phyloP scores from a whole-genome alignment of 495 filamentous ascomycete species.

The Neurospora sp. region DNA sequence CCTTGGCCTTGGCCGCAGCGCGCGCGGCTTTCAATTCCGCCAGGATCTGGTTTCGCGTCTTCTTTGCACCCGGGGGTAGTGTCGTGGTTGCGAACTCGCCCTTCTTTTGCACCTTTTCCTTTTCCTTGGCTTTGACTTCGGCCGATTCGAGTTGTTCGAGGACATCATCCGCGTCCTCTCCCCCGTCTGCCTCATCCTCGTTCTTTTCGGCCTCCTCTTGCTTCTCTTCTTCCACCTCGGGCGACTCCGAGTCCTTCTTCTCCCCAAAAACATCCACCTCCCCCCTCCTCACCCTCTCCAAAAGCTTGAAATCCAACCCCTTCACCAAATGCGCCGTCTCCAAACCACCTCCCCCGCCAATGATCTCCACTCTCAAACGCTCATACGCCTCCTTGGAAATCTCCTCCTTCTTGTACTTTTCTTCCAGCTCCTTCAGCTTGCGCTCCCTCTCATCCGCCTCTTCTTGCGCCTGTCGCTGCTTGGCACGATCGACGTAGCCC shows the following conservation, averaged over 20 bases:
- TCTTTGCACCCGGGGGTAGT: slow-evolving; percentile 51
- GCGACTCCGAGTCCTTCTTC: slow-evolving; percentile 6
- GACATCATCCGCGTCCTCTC: slow-evolving; percentile 70
- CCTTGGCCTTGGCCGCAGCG: slow-evolving; percentile 47
- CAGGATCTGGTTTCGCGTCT: slow-evolving; percentile 74
- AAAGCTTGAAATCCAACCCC: slow-evolving; percentile 74
- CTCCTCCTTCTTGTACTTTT: slow-evolving; percentile 70
- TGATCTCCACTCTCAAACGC: slow-evolving; percentile 59
- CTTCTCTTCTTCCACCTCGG: slow-evolving; percentile 14
- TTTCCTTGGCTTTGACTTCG: slow-evolving; percentile 46
- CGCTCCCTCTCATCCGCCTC: slow-evolving; percentile 53
- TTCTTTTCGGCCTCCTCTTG: slow-evolving; percentile 15
- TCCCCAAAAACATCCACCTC: slow-evolving; percentile 53
- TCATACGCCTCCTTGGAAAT: slow-evolving; percentile 70
- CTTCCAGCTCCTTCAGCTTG: slow-evolving; percentile 69
- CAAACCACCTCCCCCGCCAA: slow-evolving; percentile 60
- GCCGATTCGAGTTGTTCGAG: slow-evolving; percentile 64
- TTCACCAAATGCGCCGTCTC: slow-evolving; percentile 78
- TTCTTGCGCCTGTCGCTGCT: slow-evolving; percentile 36
- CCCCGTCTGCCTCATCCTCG: too few relatives aligned
- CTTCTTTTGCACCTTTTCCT: slow-evolving; percentile 58
- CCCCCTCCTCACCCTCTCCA: slow-evolving; percentile 62
- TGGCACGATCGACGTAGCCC: slow-evolving; percentile 82
- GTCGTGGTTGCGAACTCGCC: slow-evolving; percentile 63
- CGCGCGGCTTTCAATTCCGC: slow-evolving; percentile 70